phyloP scores from a whole-genome alignment of 352 stramenopile species.

The Phytophthora pinifolia region DNA sequence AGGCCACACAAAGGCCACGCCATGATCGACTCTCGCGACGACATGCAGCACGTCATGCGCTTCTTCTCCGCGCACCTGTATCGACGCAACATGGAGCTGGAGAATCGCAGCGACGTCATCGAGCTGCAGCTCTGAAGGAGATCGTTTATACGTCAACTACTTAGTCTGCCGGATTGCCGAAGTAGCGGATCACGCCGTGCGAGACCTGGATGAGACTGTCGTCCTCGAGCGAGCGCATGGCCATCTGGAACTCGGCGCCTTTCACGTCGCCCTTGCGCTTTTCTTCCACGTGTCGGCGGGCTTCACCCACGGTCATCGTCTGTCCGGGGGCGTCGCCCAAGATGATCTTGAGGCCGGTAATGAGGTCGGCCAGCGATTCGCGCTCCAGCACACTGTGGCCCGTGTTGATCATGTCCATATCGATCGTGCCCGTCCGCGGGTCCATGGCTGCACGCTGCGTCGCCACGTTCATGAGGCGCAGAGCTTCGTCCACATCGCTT shows the following conservation, averaged over 20 bases:
- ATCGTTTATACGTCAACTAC: too few species aligned
- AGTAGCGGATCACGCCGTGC: slow-evolving; percentile 83
- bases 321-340: slow-evolving; percentile 56
- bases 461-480: slow-evolving; percentile 97
- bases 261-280: slow-evolving; percentile 78
- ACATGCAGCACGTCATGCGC: slow-evolving; percentile 63
- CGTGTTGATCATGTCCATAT: slow-evolving; percentile 99
- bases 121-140: slow-evolving; percentile 42
- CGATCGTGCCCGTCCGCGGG: slow-evolving; percentile 97
- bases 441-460: slow-evolving; percentile 98
- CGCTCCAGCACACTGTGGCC: slow-evolving; percentile 91
- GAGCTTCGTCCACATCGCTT: slow-evolving; percentile 94
- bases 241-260: slow-evolving; percentile 87
- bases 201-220: slow-evolving; percentile 93
- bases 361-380: slow-evolving; percentile 65
- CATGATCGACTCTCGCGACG: slow-evolving; percentile 49
- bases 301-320: slow-evolving; percentile 84
- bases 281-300: slow-evolving; percentile 86
- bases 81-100: slow-evolving; percentile 51
- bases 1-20: slow-evolving; percentile 42
- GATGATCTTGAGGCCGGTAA: slow-evolving; percentile 58
- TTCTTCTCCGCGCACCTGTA: slow-evolving; percentile 60
- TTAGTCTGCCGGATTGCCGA: slow-evolving; percentile 47
- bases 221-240: slow-evolving; percentile 88
- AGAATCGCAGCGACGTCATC: slow-evolving; percentile 54